Percentiles rank a stretch among this genome's conserved stretches.
phyloP scores from a whole-genome alignment of 2,329 filamentous ascomycete genomes.

The Boeremia exigua region DNA sequence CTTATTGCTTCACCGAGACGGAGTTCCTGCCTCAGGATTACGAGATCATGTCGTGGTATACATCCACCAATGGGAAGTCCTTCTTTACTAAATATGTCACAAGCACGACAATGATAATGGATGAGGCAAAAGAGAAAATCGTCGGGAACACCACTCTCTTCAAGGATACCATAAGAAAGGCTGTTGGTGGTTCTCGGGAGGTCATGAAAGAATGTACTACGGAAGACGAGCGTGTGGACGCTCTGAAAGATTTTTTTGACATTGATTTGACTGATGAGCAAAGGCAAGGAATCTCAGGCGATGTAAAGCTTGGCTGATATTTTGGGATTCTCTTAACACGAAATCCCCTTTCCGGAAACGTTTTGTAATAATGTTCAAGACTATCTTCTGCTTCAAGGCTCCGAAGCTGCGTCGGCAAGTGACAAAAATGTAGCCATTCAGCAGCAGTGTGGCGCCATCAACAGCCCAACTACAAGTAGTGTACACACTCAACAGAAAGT shows the following conservation, averaged over 20 bases:
- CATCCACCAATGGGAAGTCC: conserved; percentile 20
- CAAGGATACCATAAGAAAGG: conserved; percentile 3
- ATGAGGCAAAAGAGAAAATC: conserved; percentile 10
- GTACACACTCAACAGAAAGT: too few relatives aligned
- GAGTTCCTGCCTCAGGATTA: conserved; percentile 34
- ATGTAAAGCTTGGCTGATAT: not conserved
- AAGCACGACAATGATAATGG: conserved; percentile 20
- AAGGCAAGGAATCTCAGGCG: not conserved
- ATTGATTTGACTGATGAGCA: conserved; percentile 14
- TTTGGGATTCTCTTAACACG: not conserved
- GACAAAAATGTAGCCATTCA: too few relatives aligned
- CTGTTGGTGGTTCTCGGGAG: not conserved
- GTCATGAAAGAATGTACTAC: conserved; percentile 9
- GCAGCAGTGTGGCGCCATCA: too few relatives aligned
- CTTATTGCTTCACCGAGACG: conserved; percentile 26
- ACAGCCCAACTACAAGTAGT: too few relatives aligned
- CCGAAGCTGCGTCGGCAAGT: too few relatives aligned
- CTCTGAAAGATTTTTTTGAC: conserved; percentile 5
- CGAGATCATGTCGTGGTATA: conserved; percentile 32
- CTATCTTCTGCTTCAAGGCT: too few relatives aligned
- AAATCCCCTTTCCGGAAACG: too few relatives aligned
- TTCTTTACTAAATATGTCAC: conserved; percentile 28
- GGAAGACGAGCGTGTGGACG: conserved; percentile 12
- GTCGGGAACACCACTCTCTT: conserved; percentile 16
- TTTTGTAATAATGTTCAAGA: too few relatives aligned